Evolutionary conservation across 2,329 filamentous ascomycete genomes (phyloP).

Genomic region (Neurospora crassa): DNA sequence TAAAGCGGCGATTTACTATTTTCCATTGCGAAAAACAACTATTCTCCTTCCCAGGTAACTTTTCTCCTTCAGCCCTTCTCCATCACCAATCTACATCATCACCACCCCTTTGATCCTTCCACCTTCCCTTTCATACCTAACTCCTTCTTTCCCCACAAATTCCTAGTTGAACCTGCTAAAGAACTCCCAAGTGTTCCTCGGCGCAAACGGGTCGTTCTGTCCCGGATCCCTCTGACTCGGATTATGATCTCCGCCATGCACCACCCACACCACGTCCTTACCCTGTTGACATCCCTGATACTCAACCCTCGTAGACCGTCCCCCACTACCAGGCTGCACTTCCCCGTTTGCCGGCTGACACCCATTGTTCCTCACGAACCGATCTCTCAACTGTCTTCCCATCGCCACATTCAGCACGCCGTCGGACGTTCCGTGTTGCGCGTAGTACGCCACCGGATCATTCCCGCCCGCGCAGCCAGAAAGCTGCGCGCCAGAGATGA

Average conservation of each 20-base stretch:
- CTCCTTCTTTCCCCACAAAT: not conserved
- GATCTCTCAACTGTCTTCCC: slow-evolving; percentile 13
- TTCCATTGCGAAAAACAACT: not conserved
- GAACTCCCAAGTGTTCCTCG: slow-evolving; percentile 2
- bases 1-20: not conserved
- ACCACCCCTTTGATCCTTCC: not conserved
- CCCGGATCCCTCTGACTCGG: slow-evolving; percentile 4
- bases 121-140: not conserved
- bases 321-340: slow-evolving; percentile 4
- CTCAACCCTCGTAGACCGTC: slow-evolving; percentile 7
- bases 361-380: slow-evolving; percentile 11
- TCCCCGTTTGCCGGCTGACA: slow-evolving; percentile 5
- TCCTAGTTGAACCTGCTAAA: not conserved
- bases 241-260: slow-evolving; percentile 7
- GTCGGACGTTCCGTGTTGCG: slow-evolving; percentile 11
- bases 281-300: slow-evolving; percentile 6
- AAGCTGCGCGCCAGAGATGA: slow-evolving; percentile 7
- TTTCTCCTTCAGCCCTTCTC: not conserved
- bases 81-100: not conserved
- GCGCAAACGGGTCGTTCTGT: slow-evolving; percentile 1
- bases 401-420: slow-evolving; percentile 6
- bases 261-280: slow-evolving; percentile 8
- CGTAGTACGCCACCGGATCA: slow-evolving; percentile 13
- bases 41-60: not conserved
- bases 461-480: slow-evolving; percentile 10